A percentile compares a stretch with the other conserved stretches of the same genome.
phyloP scores from a whole-genome alignment of 192 early-diverging fungal genomes.

The Hyaloraphidium curvatum region DNA sequence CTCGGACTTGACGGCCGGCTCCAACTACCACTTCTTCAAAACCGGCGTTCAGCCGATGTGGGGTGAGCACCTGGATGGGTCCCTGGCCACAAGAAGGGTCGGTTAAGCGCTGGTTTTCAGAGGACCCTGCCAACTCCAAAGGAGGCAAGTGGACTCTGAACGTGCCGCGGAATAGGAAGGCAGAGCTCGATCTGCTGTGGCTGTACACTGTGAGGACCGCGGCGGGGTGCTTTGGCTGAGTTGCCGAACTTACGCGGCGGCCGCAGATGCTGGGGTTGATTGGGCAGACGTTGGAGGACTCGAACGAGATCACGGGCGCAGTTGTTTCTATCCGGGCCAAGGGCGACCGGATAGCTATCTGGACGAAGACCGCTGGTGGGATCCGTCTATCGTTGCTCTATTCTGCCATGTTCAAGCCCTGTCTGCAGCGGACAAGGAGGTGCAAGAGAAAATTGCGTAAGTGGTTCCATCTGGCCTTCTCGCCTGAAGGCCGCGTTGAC shows the following conservation, averaged over 20 bases:
- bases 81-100: not conserved
- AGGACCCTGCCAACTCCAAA: constrained; percentile 70
- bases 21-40: constrained; percentile 87
- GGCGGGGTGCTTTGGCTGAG: not conserved
- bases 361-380: constrained; percentile 39
- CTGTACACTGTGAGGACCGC: constrained; percentile 44
- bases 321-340: constrained; percentile 71
- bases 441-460: not conserved
- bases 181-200: constrained; percentile 67
- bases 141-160: constrained; percentile 82
- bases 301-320: constrained; percentile 68
- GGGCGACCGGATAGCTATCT: constrained; percentile 68
- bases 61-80: constrained; percentile 8
- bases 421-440: not conserved
- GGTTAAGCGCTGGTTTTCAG: constrained; percentile 11
- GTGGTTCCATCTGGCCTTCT: not conserved
- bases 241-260: not conserved
- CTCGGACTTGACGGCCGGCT: constrained; percentile 43
- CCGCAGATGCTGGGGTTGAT: constrained; percentile 62
- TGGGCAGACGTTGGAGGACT: constrained; percentile 63
- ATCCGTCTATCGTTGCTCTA: not conserved
- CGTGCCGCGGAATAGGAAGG: constrained; percentile 45
- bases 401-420: not conserved
- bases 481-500: not conserved
- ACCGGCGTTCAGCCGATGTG: constrained; percentile 78